Evolutionary conservation across 805 yeast genomes (phyloP), one percentile per base, ranked within the genome.

Genomic region (Nakazawaea sp.): DNA sequence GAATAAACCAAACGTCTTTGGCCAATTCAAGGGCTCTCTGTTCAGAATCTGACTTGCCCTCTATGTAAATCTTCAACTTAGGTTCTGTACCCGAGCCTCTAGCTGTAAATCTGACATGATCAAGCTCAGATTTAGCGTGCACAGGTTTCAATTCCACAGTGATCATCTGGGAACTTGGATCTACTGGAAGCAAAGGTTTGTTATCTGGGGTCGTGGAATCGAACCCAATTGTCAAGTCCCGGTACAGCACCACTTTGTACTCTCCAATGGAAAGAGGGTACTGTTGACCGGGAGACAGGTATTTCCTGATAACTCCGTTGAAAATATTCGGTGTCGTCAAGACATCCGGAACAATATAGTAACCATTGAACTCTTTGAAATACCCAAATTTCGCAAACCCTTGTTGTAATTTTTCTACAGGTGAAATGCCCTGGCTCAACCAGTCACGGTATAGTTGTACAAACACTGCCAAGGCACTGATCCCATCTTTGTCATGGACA

Each of bases 61-160:
- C 98, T 24, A 90, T 79, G 59, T 90, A 90, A 1, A 90, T 84
- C 56, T 90, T 90, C 45, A 90, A 64, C 55, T 90, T 90, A 2
- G 97, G 97, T 56, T 90, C 98, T 0, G 98, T 90, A 9, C 98
- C 98, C 3, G 96, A 86, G 0, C 97, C 97, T 36, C 98, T 70
- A 34, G 85, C 78, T 0, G 97, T 89, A 52, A 89, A 79, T 25
- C 95, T 61, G 2, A 86, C 77, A 16, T 45, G 45, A 29, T 65
- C 72, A 9, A 25, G 42, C 5, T 36, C 43, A 12, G 18, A 12
- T 13, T 35, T 18, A 5, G 42, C 32, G 2, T 41, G 43, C 2
- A 45, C 41, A 3, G 55, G 48, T 19, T 43, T 45, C 17, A 86
- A 59, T 18, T 58, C 56, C 1, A 71, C 80, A 0, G 96, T 88